Conservation (phyloP, 2,329 filamentous ascomycete genomes). For the Trichoderma asperellum region DNA sequence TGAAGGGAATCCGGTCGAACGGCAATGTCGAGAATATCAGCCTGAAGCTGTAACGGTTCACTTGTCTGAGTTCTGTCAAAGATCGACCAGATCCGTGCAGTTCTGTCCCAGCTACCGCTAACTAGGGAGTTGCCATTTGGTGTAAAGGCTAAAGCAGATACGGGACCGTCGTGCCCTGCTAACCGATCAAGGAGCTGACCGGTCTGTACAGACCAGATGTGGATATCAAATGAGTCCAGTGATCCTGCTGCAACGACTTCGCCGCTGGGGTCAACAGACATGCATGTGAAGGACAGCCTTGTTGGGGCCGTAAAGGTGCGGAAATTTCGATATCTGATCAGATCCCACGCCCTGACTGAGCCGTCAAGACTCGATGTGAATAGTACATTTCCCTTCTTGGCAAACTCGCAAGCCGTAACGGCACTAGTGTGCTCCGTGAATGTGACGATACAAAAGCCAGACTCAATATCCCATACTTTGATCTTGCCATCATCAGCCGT, state of each 20-base stretch:
- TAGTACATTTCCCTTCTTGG: slow-evolving; percentile 91
- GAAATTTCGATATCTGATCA: slow-evolving; percentile 96
- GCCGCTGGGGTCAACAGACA: slow-evolving; percentile 95
- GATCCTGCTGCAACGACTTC: slow-evolving; percentile 96
- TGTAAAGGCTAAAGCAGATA: slow-evolving; percentile 85
- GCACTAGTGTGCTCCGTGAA: slow-evolving; percentile 96
- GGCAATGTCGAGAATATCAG: slow-evolving; percentile 84
- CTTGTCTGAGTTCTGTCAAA: slow-evolving; percentile 93
- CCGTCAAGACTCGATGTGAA: slow-evolving; percentile 96
- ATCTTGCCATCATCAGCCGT: slow-evolving; percentile 96
- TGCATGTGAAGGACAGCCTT: slow-evolving; percentile 85
- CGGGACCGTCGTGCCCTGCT: slow-evolving; percentile 90
- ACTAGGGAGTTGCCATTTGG: slow-evolving; percentile 82
- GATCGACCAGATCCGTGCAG: slow-evolving; percentile 93
- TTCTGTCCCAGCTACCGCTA: slow-evolving; percentile 95
- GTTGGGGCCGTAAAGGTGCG: slow-evolving; percentile 94
- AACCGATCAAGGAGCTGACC: slow-evolving; percentile 91
- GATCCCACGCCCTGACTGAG: slow-evolving; percentile 92
- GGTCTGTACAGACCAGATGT: slow-evolving; percentile 98
- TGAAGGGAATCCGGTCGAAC: slow-evolving; percentile 90
- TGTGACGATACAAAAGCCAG: slow-evolving; percentile 96
- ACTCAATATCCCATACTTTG: slow-evolving; percentile 96
- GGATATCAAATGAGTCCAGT: slow-evolving; percentile 93
- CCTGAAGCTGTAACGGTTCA: slow-evolving; percentile 88
- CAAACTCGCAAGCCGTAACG: slow-evolving; percentile 92